Evolutionary conservation across 768 basidiomycete species (phyloP).

Genomic region (Dacryopinax primogenitus): DNA sequence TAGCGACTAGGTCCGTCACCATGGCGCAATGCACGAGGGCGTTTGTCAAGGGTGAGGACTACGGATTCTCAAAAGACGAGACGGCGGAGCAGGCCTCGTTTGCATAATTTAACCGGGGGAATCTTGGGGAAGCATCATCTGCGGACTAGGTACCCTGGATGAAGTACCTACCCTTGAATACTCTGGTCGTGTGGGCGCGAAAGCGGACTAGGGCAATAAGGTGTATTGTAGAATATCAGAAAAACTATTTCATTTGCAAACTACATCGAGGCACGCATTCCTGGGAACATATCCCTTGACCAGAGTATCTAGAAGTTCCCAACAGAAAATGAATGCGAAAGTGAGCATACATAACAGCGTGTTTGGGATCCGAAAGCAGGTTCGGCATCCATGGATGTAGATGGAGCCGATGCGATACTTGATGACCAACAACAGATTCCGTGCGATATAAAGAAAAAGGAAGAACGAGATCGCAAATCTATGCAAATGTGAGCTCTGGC

Average conservation of each 20-base stretch:
- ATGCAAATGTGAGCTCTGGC: not conserved
- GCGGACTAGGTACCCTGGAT: no score
- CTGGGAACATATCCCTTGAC: no score
- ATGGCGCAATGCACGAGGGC: conserved; percentile 90
- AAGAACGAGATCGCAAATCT: not conserved
- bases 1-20: conserved; percentile 57
- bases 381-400: not conserved
- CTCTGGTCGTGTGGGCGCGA: no score
- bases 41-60: conserved; percentile 64
- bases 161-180: not conserved
- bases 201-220: not conserved
- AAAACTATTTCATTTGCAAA: not conserved
- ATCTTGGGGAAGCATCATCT: not conserved
- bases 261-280: not conserved
- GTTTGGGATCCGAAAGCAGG: not conserved
- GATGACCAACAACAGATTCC: not conserved
- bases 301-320: not conserved
- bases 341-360: not conserved
- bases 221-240: conserved; percentile 9
- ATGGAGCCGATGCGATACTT: not conserved
- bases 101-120: not conserved
- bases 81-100: conserved; percentile 30
- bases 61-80: conserved; percentile 40
- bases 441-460: not conserved
- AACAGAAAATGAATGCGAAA: not conserved